A percentile compares a stretch with the other conserved stretches of the same genome.
These are phyloP conservation scores for Apophysomyces ossiformis DNA, from an alignment of 371 early-diverging fungal species.

Conservation along the genomic window DNA sequence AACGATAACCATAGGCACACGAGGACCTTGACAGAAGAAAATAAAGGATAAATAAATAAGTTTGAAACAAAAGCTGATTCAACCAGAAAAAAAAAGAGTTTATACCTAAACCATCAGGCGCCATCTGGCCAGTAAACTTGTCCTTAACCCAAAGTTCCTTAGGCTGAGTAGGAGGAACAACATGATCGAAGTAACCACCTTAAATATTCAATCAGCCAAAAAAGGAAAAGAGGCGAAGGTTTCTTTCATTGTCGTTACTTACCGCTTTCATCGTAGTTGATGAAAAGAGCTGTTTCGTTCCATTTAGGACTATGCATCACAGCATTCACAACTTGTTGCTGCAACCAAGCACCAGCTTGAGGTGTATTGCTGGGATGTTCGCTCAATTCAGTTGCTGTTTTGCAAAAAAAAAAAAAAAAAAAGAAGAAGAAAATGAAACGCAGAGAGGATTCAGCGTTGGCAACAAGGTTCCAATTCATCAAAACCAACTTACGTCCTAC, in stretches of 20 bases:
- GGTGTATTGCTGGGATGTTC: slow-evolving; percentile 36
- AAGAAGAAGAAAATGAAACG: too few species aligned
- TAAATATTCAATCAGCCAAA: not conserved
- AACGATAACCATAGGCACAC: slow-evolving; percentile 33
- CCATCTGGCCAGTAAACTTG: slow-evolving; percentile 13
- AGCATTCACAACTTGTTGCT: slow-evolving; percentile 36
- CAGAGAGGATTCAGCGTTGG: not conserved
- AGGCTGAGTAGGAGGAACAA: slow-evolving; percentile 27
- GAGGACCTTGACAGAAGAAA: slow-evolving; percentile 17
- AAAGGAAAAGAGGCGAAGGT: not conserved
- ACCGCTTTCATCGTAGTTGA: slow-evolving; percentile 36
- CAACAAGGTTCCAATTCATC: not conserved
- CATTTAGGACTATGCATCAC: slow-evolving; percentile 27
- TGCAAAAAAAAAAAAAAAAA: not conserved
- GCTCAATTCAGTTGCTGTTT: slow-evolving; percentile 20
- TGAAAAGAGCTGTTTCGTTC: slow-evolving; percentile 32
- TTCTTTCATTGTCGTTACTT: not conserved
- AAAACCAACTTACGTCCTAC: slow-evolving; percentile 4
- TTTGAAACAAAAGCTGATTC: not conserved
- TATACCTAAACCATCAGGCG: not conserved
- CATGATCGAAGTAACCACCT: slow-evolving; percentile 32
- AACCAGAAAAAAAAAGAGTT: not conserved
- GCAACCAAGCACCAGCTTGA: slow-evolving; percentile 36
- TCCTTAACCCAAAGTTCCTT: slow-evolving; percentile 23
- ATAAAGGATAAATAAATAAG: not conserved